Base-by-base conservation (phyloP, 306 rosid species). In the Cucurbita argyrosperma region DNA sequence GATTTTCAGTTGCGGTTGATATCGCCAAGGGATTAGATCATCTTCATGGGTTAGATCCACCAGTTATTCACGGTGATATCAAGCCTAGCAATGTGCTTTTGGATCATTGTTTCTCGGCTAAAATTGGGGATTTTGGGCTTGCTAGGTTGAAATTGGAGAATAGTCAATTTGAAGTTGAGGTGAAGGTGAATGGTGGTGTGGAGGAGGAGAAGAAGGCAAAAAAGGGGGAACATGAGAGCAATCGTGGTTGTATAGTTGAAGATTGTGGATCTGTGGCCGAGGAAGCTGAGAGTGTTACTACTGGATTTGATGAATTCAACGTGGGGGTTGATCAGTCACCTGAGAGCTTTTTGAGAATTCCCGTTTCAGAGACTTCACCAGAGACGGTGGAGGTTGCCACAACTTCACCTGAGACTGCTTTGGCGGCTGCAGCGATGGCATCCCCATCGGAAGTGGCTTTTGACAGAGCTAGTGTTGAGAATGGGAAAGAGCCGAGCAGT, bases 21-120 rank as follows among this genome's bases (percentile, higher is more conserved):
- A 71, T 95, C 1, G 97, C 96, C 0, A 88, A 76, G 23, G 99
- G 96, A 14, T 42, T 91, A 26, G 81, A 63, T 12, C 87, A 83
- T 45, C 92, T 95, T 67, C 99, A 95, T 6, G 82, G 88, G 5
- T 80, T 84, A 54, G 91, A 88, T 16, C 96, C 97, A 1, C 92
- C 97, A 0, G 79, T 95, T 8, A 86, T 95, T 11, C 99, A 95
- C 10, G 96, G 99, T 0, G 99, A 95, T 68, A 83, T 95, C 11
- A 95, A 95, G 76, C 99, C 99, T 0, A 95, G 99, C 78, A 95
- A 95, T 73, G 78, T 95, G 47, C 70, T 95, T 10, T 76, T 95
- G 49, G 93, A 95, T 47, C 38, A 62, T 3, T 23, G 47, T 45
- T 90, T 95, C 66, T 52, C 76, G 0, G 96, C 92, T 0, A 91